Evolutionary conservation across 371 early-diverging fungal genomes (phyloP), one percentile per base, ranked within the genome.

Genomic region (Mortierella sp.): DNA sequence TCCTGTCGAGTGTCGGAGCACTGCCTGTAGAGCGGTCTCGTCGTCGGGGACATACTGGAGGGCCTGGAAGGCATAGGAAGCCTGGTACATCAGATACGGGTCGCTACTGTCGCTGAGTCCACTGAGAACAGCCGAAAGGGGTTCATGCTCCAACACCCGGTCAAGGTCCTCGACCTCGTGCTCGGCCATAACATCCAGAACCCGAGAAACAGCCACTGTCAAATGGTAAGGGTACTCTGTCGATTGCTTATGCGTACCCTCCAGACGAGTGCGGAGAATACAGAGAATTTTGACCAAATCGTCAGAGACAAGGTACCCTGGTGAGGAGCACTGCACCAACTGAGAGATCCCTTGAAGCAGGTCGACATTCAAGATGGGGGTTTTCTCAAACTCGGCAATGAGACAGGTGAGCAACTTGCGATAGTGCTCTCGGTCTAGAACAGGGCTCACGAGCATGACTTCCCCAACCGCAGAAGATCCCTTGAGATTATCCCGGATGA

Each of bases 181-280:
- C 22, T 70, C 63, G 4, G 47, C 63, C 70, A 70, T 70, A 34
- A 48, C 66, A 66, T 66, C 66, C 26, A 66, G 48, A 14, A 66
- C 47, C 4, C 47, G 44, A 4, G 66, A 70, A 8, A 70, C 63
- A 8, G 63, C 58, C 11, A 70, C 22, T 10, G 47, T 26, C 43
- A 58, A 29, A 13, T 5, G n/a, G 26, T 58, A 58, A 2, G n/a
- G 26, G 26, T 55, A 19, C 1, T 5, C 6, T 3, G 29, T 16
- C 3, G 69, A 55, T 43, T 69, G 43, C 16, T 40, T 4, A n/a
- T 63, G 63, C 9, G 63, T 70, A 19, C 31, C 34, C 44, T 63
- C 63, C 11, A 69, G 41, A 13, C 55, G 58, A 4, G 39, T 55
- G 69, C 11, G 39, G 26, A 69, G 58, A 40, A 39, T 13, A 7